These are phyloP conservation scores for Lasiosphaeris hirsuta DNA, from an alignment of 495 filamentous ascomycete genomes.

Conservation along the genomic window DNA sequence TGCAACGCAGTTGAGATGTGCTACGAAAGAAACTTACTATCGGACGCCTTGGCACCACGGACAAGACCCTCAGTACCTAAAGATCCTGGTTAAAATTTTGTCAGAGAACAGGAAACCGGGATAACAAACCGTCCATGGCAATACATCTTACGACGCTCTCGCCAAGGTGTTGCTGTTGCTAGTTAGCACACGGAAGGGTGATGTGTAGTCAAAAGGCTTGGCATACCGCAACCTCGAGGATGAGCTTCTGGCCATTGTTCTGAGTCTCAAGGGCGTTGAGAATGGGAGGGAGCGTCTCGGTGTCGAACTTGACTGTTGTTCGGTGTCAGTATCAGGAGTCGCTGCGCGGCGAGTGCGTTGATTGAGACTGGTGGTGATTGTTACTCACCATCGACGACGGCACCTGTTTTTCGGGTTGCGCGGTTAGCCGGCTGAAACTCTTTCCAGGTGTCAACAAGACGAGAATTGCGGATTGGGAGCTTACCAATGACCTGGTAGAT, in stretches of 20 bases:
- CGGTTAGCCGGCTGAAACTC: conserved; percentile 30
- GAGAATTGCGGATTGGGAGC: not conserved
- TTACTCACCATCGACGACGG: conserved; percentile 70
- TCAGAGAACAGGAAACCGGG: conserved; percentile 14
- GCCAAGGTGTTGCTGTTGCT: conserved; percentile 93
- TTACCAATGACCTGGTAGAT: conserved; percentile 69
- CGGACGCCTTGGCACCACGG: conserved; percentile 77
- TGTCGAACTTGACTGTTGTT: conserved; percentile 79
- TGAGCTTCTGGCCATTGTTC: conserved; percentile 90
- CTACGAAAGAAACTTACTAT: conserved; percentile 47
- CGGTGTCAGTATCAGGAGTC: conserved; percentile 22
- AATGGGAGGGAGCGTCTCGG: conserved; percentile 90
- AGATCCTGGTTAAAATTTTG: conserved; percentile 25
- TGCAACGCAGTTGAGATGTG: not conserved
- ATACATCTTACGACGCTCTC: conserved; percentile 99
- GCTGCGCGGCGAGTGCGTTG: conserved; percentile 6
- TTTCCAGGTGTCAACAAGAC: not conserved
- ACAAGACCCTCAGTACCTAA: conserved; percentile 98
- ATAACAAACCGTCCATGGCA: conserved; percentile 96
- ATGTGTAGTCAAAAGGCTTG: conserved; percentile 9
- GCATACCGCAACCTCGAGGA: conserved; percentile 94
- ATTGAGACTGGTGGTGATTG: conserved; percentile 13
- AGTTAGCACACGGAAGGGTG: conserved; percentile 36
- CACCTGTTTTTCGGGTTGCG: conserved; percentile 54
- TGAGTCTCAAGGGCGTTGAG: conserved; percentile 91